A percentile compares a stretch with the other conserved stretches of the same genome.
Conservation (phyloP, 148 eudicot species). For the Fagopyrum esculentum region DNA sequence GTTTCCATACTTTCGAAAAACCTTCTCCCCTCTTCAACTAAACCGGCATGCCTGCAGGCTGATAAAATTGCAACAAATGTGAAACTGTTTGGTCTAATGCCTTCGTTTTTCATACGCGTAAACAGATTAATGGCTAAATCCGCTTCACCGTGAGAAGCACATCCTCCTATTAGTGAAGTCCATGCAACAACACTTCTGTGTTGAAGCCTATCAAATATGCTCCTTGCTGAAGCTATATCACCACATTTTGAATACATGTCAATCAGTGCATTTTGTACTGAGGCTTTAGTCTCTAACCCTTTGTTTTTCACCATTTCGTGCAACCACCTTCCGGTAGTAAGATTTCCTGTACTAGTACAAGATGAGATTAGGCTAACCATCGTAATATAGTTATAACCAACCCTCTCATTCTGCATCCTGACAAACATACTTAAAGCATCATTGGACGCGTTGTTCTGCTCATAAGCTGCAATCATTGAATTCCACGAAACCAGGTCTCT, state of each 20-base stretch:
- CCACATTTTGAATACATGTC: slow-evolving; percentile 15
- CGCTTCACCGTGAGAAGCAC: slow-evolving; percentile 15
- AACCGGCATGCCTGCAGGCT: slow-evolving; percentile 11
- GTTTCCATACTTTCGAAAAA: not conserved
- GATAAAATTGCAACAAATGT: slow-evolving; percentile 9
- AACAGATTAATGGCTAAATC: slow-evolving; percentile 1
- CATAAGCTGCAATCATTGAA: slow-evolving; percentile 24
- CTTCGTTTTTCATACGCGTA: not conserved
- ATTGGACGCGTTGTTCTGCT: not conserved
- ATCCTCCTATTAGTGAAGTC: slow-evolving; percentile 12
- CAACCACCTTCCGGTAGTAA: not conserved
- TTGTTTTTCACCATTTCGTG: slow-evolving; percentile 5
- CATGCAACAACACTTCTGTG: slow-evolving; percentile 7
- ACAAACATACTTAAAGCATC: slow-evolving; percentile 3
- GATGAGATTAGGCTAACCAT: slow-evolving; percentile 5
- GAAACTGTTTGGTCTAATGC: slow-evolving; percentile 4
- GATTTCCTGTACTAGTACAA: not conserved
- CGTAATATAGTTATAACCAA: slow-evolving; percentile 6
- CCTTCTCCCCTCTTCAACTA: slow-evolving; percentile 14
- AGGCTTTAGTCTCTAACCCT: slow-evolving; percentile 2
- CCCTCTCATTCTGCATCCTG: slow-evolving; percentile 6
- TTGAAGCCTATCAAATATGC: not conserved
- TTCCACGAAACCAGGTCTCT: slow-evolving; percentile 30
- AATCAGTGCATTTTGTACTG: slow-evolving; percentile 12
- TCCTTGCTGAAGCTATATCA: slow-evolving; percentile 8